Conservation (phyloP, 192 early-diverging fungal genomes). For the Entomortierella chlamydospora region DNA sequence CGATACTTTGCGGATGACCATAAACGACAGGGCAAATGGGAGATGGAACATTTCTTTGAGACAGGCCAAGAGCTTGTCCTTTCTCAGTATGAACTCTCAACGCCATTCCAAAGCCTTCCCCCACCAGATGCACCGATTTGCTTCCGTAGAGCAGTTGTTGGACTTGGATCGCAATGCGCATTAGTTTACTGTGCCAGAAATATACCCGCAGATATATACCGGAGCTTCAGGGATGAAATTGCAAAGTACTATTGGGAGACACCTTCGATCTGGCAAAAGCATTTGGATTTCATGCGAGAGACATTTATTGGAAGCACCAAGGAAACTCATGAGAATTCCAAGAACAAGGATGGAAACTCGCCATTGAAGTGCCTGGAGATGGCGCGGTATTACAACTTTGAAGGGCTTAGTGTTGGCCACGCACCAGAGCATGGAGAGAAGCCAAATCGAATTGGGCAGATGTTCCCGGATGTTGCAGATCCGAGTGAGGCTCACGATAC, state of each 20-base stretch:
- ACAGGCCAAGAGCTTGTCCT: constrained; percentile 40
- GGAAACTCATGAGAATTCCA: no score
- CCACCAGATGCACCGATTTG: constrained; percentile 36
- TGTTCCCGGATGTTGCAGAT: no score
- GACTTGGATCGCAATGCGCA: constrained; percentile 38
- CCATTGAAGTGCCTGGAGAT: constrained; percentile 19
- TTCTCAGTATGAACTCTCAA: constrained; percentile 4
- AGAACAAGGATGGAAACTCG: no score
- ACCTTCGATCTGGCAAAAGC: constrained; percentile 9
- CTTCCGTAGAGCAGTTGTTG: constrained; percentile 36
- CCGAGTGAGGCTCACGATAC: no score
- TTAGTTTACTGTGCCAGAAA: constrained; percentile 34
- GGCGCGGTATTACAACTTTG: constrained; percentile 40
- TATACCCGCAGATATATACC: constrained; percentile 36
- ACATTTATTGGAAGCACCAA: no score
- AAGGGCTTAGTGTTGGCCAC: background rate
- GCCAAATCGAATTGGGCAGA: constrained; percentile 10
- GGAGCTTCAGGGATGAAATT: constrained; percentile 14
- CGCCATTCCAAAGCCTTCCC: constrained; percentile 28
- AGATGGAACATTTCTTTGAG: constrained; percentile 33
- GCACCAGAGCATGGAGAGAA: background rate
- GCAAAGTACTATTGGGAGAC: constrained; percentile 21
- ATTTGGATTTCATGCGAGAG: background rate
- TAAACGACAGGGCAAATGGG: constrained; percentile 19
- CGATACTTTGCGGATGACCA: background rate